Evolutionary conservation across 495 filamentous ascomycete genomes (phyloP).

Genomic region (Lophium mytilinum): DNA sequence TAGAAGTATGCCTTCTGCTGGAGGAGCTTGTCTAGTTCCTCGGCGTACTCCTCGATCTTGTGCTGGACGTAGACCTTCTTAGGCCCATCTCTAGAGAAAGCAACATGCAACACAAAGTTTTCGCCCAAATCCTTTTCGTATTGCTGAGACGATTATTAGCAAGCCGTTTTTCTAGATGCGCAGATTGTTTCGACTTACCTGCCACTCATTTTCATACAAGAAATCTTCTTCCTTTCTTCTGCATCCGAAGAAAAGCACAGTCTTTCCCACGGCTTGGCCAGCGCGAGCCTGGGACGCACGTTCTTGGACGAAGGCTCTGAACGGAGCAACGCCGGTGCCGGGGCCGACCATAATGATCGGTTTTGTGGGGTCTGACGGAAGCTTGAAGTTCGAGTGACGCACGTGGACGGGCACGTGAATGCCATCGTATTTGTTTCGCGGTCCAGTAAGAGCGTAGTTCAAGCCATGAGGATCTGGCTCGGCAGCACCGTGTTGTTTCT

Average conservation of each 20-base stretch:
- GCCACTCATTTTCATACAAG: slow-evolving; percentile 84
- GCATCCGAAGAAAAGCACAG: slow-evolving; percentile 92
- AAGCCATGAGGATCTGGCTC: slow-evolving; percentile 78
- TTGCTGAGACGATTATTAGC: slow-evolving; percentile 45
- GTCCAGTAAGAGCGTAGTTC: slow-evolving; percentile 81
- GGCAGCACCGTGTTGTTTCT: slow-evolving; percentile 91
- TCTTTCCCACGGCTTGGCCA: slow-evolving; percentile 81
- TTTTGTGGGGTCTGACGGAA: slow-evolving; percentile 89
- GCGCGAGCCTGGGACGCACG: slow-evolving; percentile 69
- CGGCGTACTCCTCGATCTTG: slow-evolving; percentile 69
- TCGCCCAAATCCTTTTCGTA: slow-evolving; percentile 77
- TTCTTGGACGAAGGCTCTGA: slow-evolving; percentile 93
- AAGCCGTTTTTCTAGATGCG: neutral
- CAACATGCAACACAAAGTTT: slow-evolving; percentile 77
- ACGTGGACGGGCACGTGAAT: slow-evolving; percentile 94
- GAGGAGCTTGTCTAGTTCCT: slow-evolving; percentile 81
- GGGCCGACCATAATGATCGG: slow-evolving; percentile 95
- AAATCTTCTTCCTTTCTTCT: slow-evolving; percentile 79
- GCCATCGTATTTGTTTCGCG: slow-evolving; percentile 94
- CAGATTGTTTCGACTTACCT: slow-evolving; percentile 53
- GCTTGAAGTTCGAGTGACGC: slow-evolving; percentile 98
- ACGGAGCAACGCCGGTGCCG: slow-evolving; percentile 93
- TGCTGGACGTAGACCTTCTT: slow-evolving; percentile 98
- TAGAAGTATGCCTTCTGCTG: slow-evolving; percentile 92
- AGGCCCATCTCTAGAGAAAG: slow-evolving; percentile 78